Evolutionary conservation across 2,329 filamentous ascomycete genomes (phyloP).

Genomic region (Sclerotinia nivalis): DNA sequence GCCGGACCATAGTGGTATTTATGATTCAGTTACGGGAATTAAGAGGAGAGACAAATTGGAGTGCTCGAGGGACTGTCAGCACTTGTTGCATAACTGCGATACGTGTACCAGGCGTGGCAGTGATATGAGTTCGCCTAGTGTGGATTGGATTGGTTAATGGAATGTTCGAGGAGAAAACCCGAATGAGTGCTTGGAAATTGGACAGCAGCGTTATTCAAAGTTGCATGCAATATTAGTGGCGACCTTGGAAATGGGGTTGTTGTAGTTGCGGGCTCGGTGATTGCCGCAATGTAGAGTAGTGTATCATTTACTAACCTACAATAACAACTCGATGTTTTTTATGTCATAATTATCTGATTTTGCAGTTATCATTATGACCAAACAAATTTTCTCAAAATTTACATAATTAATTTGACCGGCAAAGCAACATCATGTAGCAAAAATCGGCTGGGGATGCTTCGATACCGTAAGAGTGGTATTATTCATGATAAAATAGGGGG

Average conservation of each 20-base stretch:
- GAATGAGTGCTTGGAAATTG: background rate
- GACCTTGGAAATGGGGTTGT: background rate
- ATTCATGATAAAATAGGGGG: no score
- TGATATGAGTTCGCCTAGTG: constrained; percentile 28
- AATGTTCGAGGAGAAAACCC: background rate
- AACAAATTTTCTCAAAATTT: background rate
- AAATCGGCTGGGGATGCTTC: no score
- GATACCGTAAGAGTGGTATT: no score
- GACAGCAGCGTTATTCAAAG: background rate
- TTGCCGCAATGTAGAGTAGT: background rate
- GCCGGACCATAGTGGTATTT: constrained; percentile 27
- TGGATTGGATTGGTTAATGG: constrained; percentile 35
- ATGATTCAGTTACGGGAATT: constrained; percentile 25
- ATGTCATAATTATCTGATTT: background rate
- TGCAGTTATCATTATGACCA: background rate
- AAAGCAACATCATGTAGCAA: no score
- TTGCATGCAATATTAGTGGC: background rate
- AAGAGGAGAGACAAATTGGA: background rate
- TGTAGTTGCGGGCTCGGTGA: background rate
- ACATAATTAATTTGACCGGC: no score
- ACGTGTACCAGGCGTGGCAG: constrained; percentile 20
- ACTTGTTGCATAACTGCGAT: constrained; percentile 27
- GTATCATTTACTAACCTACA: no score
- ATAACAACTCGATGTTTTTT: background rate
- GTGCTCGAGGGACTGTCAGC: constrained; percentile 8